Evolutionary conservation across 306 rosid species (phyloP), one percentile per base, ranked within the genome.

Genomic region (Cicer yamashitae): DNA sequence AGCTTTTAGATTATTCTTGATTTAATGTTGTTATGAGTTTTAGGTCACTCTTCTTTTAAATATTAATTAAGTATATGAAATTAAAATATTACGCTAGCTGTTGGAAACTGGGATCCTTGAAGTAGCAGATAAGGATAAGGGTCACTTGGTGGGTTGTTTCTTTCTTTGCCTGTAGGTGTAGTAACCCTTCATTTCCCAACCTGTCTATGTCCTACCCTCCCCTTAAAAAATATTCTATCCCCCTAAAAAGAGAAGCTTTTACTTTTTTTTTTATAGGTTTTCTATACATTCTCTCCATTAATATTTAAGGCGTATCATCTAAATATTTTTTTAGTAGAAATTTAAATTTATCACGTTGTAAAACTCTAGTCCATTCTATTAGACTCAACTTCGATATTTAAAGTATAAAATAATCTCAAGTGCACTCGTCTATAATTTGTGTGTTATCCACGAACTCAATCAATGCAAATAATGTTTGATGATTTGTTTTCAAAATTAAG

Each of bases 61-160:
- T 30, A 30, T 30, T 30, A 30, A 30, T 30, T 30, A 30, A 30
- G 37, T 30, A 30, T 30, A 30, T 51, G 20, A 14, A 51, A 51
- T 51, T 14, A 8, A 56, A 20, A 56, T 18, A 20, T 20, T 56
- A 25, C 10, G 43, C 9, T 25, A 30, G 17, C 43, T 30, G 43
- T 56, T 18, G 38, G 25, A 17, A 10, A 52, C 40, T 59, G 14
- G 13, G 15, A 59, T 59, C 15, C 65, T 30, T 59, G 65, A 59
- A 11, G 17, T 17, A 59, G 3, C 43, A 59, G 9, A 59, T 59
- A 30, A 59, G 65, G 9, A 59, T 59, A 59, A 59, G 65, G 65
- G 65, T 59, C 65, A 59, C 65, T 59, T 59, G 65, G 65, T 59
- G 65, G 15, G 65, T 59, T 59, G 65, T 59, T 30, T 59, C 65